phyloP scores from a whole-genome alignment of 768 basidiomycete genomes.

The Tubosaeta brunneosetosa region DNA sequence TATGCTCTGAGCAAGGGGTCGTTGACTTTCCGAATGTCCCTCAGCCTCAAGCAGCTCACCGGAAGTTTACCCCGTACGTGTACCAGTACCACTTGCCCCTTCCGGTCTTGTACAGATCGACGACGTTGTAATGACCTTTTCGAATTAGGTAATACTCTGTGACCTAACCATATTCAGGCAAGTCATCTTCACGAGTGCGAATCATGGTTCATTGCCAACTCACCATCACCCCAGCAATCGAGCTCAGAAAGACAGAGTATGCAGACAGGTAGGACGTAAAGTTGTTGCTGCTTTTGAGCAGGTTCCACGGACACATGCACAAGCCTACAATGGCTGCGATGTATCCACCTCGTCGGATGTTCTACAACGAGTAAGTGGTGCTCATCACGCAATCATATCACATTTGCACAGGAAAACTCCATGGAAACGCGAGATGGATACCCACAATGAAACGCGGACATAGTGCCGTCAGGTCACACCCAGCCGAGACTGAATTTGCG shows the following conservation, averaged over 20 bases:
- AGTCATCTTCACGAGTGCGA: not conserved
- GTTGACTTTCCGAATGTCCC: conserved; percentile 4
- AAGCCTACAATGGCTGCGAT: conserved; percentile 75
- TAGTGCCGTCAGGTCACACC: conserved; percentile 77
- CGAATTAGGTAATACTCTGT: conserved; percentile 76
- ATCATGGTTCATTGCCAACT: conserved; percentile 7
- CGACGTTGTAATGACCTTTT: conserved; percentile 64
- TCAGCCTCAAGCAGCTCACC: conserved; percentile 32
- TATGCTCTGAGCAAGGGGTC: conserved; percentile 44
- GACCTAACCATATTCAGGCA: conserved; percentile 39
- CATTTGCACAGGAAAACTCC: not conserved
- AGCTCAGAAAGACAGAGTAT: conserved; percentile 77
- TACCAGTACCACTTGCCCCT: conserved; percentile 72
- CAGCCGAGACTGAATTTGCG: conserved; percentile 78
- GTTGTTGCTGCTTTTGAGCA: conserved; percentile 65
- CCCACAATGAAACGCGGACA: conserved; percentile 69
- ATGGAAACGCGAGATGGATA: conserved; percentile 9
- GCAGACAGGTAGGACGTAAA: conserved; percentile 81
- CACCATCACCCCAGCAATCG: conserved; percentile 79
- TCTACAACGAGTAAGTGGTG: conserved; percentile 34
- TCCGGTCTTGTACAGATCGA: conserved; percentile 59
- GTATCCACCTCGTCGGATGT: conserved; percentile 82
- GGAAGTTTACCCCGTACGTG: conserved; percentile 66
- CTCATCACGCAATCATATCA: not conserved
- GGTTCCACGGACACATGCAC: conserved; percentile 73